Conservation (phyloP, 257 asterid genomes). For the Solanum rostratum region DNA sequence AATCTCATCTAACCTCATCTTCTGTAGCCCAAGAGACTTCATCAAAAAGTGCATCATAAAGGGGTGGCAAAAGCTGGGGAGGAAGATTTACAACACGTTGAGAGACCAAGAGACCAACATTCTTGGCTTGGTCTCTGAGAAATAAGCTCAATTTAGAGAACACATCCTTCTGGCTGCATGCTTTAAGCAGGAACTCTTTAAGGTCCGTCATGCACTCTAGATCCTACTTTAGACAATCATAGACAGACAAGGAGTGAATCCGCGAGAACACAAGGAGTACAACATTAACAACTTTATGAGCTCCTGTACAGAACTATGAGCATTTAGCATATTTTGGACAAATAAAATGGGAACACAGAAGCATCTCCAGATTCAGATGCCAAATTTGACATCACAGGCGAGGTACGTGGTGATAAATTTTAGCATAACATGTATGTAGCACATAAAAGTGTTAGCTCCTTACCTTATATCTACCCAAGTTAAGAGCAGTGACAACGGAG, state of each 20-base stretch:
- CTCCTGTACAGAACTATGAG: background rate
- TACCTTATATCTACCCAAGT: conserved; percentile 75
- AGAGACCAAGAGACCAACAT: conserved; percentile 71
- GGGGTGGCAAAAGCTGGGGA: conserved; percentile 87
- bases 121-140: conserved; percentile 29
- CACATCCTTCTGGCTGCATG: conserved; percentile 34
- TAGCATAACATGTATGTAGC: background rate
- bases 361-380: background rate
- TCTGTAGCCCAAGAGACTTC: conserved; percentile 92
- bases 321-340: background rate
- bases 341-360: background rate
- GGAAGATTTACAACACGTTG: conserved; percentile 88
- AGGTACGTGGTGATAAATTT: background rate
- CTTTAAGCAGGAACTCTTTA: conserved; percentile 49
- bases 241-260: background rate
- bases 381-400: background rate
- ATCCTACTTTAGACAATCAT: conserved; percentile 21
- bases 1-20: conserved; percentile 64
- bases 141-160: conserved; percentile 32
- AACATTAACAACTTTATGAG: background rate
- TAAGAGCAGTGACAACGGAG: conserved; percentile 58
- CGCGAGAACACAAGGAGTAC: background rate
- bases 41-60: conserved; percentile 80
- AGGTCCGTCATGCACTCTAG: conserved; percentile 39
- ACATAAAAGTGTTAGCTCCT: conserved; percentile 11